A percentile compares a stretch with the other conserved stretches of the same genome.
Evolutionary conservation across 2,329 filamentous ascomycete species (phyloP).

Genomic region (Fusarium albosuccineum): DNA sequence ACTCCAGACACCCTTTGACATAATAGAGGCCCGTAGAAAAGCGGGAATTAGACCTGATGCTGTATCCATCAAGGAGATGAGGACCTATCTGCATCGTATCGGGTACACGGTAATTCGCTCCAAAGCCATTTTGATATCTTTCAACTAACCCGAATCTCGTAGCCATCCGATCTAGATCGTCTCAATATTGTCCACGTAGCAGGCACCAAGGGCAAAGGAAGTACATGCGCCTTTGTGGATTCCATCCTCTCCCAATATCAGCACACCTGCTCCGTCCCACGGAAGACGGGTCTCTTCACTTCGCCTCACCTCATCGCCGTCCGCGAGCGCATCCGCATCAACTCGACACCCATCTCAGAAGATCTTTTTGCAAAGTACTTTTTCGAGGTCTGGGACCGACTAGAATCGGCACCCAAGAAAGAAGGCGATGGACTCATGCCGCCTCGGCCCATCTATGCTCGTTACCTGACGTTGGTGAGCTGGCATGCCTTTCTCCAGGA

Average conservation of each 20-base stretch:
- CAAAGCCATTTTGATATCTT: background rate
- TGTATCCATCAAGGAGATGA: slow-evolving; percentile 81
- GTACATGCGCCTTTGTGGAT: slow-evolving; percentile 76
- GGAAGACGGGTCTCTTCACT: slow-evolving; percentile 73
- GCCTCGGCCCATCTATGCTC: slow-evolving; percentile 68
- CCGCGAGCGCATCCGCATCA: slow-evolving; percentile 75
- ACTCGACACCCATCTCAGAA: slow-evolving; percentile 69
- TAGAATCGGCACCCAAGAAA: slow-evolving; percentile 55
- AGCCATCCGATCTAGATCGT: slow-evolving; percentile 65
- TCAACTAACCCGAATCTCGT: slow-evolving; percentile 2
- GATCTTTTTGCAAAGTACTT: slow-evolving; percentile 74
- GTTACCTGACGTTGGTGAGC: slow-evolving; percentile 74
- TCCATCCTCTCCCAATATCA: slow-evolving; percentile 71
- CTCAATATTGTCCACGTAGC: slow-evolving; percentile 78
- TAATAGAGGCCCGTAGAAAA: slow-evolving; percentile 82
- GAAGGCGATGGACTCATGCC: slow-evolving; percentile 52
- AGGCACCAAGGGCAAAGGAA: slow-evolving; percentile 84
- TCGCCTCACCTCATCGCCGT: slow-evolving; percentile 77
- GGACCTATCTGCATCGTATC: slow-evolving; percentile 79
- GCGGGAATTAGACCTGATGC: slow-evolving; percentile 79
- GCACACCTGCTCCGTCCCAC: slow-evolving; percentile 49
- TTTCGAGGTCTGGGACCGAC: slow-evolving; percentile 74
- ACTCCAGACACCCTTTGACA: slow-evolving; percentile 87
- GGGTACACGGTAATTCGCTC: slow-evolving; percentile 73
- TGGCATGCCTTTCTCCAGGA: slow-evolving; percentile 76